Evolutionary conservation across 2,329 filamentous ascomycete genomes (phyloP).

Genomic region (Colletotrichum echinochloae): DNA sequence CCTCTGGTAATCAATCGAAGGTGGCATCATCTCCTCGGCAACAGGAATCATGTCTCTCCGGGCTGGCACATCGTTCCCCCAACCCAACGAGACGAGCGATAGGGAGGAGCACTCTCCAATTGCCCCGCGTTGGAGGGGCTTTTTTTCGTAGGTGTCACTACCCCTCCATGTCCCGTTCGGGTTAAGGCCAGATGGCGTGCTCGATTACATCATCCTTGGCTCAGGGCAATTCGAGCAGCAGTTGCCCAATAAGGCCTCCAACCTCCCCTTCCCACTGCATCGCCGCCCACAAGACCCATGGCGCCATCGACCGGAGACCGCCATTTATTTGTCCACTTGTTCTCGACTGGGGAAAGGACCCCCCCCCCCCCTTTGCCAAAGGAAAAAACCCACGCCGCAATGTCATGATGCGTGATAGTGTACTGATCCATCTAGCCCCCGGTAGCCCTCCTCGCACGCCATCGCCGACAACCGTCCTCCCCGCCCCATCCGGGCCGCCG

Average conservation of each 20-base stretch:
- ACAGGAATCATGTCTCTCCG: not conserved
- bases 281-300: not conserved
- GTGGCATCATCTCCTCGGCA: conserved; percentile 26
- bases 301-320: conserved; percentile 2
- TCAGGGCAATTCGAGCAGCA: conserved; percentile 11
- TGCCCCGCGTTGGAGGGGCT: conserved; percentile 39
- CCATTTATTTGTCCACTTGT: conserved; percentile 1
- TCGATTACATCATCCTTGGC: conserved; percentile 41
- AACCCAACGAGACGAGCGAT: conserved; percentile 3
- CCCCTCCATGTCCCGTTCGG: conserved; percentile 32
- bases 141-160: conserved; percentile 30
- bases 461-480: conserved; percentile 38
- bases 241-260: not conserved
- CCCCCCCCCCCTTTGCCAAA: too few relatives aligned
- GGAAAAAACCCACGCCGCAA: conserved; percentile 19
- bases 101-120: not conserved
- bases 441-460: conserved; percentile 33
- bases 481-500: conserved; percentile 3
- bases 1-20: conserved; percentile 16
- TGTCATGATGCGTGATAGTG: conserved; percentile 2
- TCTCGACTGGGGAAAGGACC: not conserved
- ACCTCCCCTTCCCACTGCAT: not conserved
- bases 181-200: conserved; percentile 39
- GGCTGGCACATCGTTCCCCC: conserved; percentile 10
- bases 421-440: conserved; percentile 5